Base-by-base conservation (phyloP, 352 stramenopile genomes). In the Globisporangium spinosum region DNA sequence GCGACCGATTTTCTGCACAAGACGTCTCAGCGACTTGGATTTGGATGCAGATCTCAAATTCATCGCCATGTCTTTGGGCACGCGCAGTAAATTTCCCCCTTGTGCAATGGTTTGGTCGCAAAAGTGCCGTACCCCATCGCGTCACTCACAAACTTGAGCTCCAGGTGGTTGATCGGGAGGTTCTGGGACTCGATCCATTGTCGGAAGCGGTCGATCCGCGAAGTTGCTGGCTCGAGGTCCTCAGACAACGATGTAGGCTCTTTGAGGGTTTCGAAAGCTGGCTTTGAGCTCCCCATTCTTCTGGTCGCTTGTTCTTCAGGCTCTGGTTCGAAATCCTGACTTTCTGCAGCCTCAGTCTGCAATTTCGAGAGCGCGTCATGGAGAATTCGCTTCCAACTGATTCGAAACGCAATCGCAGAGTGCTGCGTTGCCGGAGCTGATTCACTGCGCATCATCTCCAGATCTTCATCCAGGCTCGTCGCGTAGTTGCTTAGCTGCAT, bases 1-100 rank as follows among this genome's bases (percentile, higher is more conserved):
- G 22, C 65, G 58, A 47, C 60, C 40, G 9, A 80, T 34, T 9
- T 55, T 62, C 12, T 22, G 55, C 3, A 89, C 63, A 7, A 78
- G 64, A 17, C 71, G 58, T 0, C 73, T 70, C 32, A 96, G 69
- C 34, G 79, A 83, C 0, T 57, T 29, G 13, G 79, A 91, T 3
- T 73, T 71, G 1, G 79, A 57, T 20, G 91, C 89, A 2, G 84
- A 92, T 13, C 74, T 53, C 3, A 76, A 58, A 45, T 91, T 80
- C 82, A 98, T 94, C 45, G 96, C 79, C 27, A 78, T 38, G 35
- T 80, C 55, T 0, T 77, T 29, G 0, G 90, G 89, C 2, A 98
- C 74, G n/a, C 76, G 82, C 35, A 98, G 73, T 98, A 98, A 9
- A 82, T 29, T 5, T 97, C 81, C 43, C 79, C 79, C 0, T 66